phyloP scores from a whole-genome alignment of 805 yeast genomes.

The Hanseniaspora lindneri region DNA sequence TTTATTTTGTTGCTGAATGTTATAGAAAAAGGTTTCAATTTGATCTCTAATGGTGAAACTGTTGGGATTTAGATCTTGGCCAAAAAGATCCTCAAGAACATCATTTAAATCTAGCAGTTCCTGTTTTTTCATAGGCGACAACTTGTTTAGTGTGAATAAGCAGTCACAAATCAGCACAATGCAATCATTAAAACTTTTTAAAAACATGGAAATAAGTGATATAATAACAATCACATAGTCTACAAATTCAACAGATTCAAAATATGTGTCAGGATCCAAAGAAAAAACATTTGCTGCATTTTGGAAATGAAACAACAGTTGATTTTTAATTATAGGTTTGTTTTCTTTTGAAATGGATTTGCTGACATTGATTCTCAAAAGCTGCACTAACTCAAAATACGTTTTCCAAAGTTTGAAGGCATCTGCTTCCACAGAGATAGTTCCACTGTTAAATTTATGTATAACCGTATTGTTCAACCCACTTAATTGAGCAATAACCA shows the following conservation, averaged over 20 bases:
- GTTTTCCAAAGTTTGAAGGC: neutral
- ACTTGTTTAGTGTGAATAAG: neutral
- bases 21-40: constrained; percentile 3
- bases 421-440: neutral
- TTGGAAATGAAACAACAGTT: constrained; percentile 15
- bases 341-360: constrained; percentile 1
- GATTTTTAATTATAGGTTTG: neutral
- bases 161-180: neutral
- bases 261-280: constrained; percentile 15
- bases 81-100: constrained; percentile 9
- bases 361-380: constrained; percentile 24
- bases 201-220: neutral
- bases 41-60: constrained; percentile 12
- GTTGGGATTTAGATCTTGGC: neutral
- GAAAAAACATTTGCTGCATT: constrained; percentile 17
- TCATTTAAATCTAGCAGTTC: neutral
- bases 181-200: neutral
- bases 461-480: neutral
- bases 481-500: neutral
- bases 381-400: constrained; percentile 29
- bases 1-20: neutral
- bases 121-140: neutral
- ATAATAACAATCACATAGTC: neutral
- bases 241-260: constrained; percentile 9
- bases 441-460: neutral